phyloP scores from a whole-genome alignment of 768 basidiomycete genomes.

The Chlorophyllum brunneum region DNA sequence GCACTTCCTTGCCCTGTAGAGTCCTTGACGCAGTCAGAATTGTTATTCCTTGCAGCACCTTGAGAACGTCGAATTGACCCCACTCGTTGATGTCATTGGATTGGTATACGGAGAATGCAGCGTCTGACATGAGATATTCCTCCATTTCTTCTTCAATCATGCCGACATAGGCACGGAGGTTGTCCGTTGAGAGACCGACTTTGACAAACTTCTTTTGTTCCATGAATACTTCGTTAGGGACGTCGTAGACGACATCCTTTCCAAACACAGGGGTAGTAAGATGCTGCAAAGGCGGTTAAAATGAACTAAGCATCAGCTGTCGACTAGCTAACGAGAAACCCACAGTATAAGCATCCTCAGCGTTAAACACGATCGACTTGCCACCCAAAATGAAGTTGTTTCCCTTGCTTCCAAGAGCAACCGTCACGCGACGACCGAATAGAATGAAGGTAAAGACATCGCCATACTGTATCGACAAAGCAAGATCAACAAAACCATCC shows the following conservation, averaged over 20 bases:
- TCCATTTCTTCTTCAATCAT: slow-evolving; percentile 78
- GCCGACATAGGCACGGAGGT: slow-evolving; percentile 79
- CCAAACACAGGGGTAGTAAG: slow-evolving; percentile 95
- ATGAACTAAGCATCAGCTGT: background rate
- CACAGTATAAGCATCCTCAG: slow-evolving; percentile 96
- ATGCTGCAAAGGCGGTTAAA: slow-evolving; percentile 45
- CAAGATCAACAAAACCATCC: background rate
- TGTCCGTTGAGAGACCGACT: slow-evolving; percentile 88
- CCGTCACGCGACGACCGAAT: slow-evolving; percentile 86
- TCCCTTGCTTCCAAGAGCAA: slow-evolving; percentile 85
- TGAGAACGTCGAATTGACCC: slow-evolving; percentile 72
- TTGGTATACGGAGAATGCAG: slow-evolving; percentile 59
- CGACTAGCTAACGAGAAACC: slow-evolving; percentile 12
- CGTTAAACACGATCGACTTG: slow-evolving; percentile 86
- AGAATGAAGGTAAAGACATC: slow-evolving; percentile 96
- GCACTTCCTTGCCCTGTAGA: slow-evolving; percentile 90
- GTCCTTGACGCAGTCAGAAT: slow-evolving; percentile 94
- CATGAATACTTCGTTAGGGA: slow-evolving; percentile 95
- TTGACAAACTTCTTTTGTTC: slow-evolving; percentile 99
- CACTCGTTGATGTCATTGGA: slow-evolving; percentile 68
- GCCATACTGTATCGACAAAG: slow-evolving; percentile 62
- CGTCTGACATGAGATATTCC: slow-evolving; percentile 65
- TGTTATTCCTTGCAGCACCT: slow-evolving; percentile 80
- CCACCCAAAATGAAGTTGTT: slow-evolving; percentile 95
- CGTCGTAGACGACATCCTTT: slow-evolving; percentile 95